These are phyloP conservation scores for Neurospora sp. DNA, from an alignment of 495 filamentous ascomycete genomes.

Conservation along the genomic window DNA sequence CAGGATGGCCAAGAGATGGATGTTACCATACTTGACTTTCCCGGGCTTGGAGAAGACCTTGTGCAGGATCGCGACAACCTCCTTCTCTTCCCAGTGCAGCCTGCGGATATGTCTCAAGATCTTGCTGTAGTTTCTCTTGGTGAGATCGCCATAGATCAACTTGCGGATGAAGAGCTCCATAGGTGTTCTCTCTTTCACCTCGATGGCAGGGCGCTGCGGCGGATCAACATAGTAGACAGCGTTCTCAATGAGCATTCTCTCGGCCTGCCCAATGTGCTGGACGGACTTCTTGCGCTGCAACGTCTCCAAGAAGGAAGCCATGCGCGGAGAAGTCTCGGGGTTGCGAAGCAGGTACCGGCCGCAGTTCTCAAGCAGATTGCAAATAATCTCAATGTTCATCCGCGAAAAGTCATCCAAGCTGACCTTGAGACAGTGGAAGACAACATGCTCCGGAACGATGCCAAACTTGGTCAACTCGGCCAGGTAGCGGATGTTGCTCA, in stretches of 20 bases:
- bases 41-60: conserved; percentile 92
- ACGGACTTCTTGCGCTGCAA: conserved; percentile 91
- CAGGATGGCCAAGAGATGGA: conserved; percentile 90
- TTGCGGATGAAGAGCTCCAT: conserved; percentile 88
- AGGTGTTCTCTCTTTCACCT: conserved; percentile 90
- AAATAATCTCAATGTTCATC: conserved; percentile 98
- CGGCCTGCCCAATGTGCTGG: conserved; percentile 89
- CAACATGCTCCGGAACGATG: conserved; percentile 94
- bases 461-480: conserved; percentile 98
- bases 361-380: conserved; percentile 94
- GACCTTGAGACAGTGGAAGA: conserved; percentile 97
- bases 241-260: conserved; percentile 97
- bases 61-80: conserved; percentile 74
- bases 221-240: conserved; percentile 97
- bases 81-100: conserved; percentile 91
- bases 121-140: conserved; percentile 86
- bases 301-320: conserved; percentile 89
- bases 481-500: conserved; percentile 91
- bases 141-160: conserved; percentile 85
- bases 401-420: conserved; percentile 95
- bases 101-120: conserved; percentile 87
- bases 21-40: conserved; percentile 95
- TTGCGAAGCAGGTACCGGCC: conserved; percentile 90
- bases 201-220: conserved; percentile 83
- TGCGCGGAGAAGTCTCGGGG: conserved; percentile 84